Conservation (phyloP, 768 basidiomycete genomes). For the Lactarius sp. region DNA sequence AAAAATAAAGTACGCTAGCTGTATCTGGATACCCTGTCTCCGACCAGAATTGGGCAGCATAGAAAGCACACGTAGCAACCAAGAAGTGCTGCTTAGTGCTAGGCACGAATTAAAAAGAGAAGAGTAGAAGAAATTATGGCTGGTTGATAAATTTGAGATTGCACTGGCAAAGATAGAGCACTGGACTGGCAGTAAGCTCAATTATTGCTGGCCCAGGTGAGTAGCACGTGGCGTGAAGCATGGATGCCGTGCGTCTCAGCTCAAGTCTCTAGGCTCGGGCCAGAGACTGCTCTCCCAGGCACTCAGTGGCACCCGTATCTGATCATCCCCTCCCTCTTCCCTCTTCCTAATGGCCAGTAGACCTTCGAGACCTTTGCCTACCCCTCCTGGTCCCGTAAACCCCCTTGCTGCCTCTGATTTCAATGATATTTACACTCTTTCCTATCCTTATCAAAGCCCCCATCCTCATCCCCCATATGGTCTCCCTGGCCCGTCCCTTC, state of each 20-base stretch:
- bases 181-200: no score
- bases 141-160: not conserved
- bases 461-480: conserved; percentile 36
- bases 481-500: conserved; percentile 26
- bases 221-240: conserved; percentile 19
- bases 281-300: not conserved
- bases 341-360: conserved; percentile 13
- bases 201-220: no score
- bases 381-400: conserved; percentile 18
- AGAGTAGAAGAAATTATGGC: not conserved
- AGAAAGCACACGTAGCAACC: conserved; percentile 2
- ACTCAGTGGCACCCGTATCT: not conserved
- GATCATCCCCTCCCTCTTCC: not conserved
- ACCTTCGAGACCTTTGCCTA: conserved; percentile 24
- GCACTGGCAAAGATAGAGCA: not conserved
- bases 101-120: not conserved
- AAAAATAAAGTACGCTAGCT: conserved; percentile 14
- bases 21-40: not conserved
- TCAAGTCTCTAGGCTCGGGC: not conserved
- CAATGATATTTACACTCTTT: conserved; percentile 17
- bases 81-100: not conserved
- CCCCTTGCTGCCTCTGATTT: conserved; percentile 1
- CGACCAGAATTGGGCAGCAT: conserved; percentile 1
- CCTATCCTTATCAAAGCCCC: conserved; percentile 29
- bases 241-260: conserved; percentile 7